Evolutionary conservation across 139 green algal genomes (phyloP).

Genomic region (Chlamydomonas incerta): DNA sequence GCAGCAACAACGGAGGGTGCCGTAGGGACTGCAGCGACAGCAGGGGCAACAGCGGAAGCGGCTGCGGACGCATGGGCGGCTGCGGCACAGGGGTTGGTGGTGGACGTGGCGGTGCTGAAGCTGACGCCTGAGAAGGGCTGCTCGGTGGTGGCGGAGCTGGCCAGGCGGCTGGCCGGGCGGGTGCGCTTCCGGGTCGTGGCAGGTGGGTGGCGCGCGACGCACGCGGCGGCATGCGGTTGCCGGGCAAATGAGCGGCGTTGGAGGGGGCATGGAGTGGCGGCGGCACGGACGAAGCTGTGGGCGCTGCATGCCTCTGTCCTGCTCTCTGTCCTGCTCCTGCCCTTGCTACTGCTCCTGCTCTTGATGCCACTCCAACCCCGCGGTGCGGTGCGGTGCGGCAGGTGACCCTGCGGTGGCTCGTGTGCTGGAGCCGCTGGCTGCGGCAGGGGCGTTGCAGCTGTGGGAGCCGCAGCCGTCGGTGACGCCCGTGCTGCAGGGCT

Average conservation of each 20-base stretch:
- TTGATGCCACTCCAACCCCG: not conserved
- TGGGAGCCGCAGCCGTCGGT: slow-evolving; percentile 45
- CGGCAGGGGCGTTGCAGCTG: not conserved
- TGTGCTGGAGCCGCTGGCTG: not conserved
- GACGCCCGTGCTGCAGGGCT: slow-evolving; percentile 25
- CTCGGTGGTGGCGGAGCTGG: slow-evolving; percentile 45
- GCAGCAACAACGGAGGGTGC: too few species aligned
- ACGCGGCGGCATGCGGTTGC: too few species aligned
- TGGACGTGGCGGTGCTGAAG: slow-evolving; percentile 40
- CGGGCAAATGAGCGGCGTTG: too few species aligned
- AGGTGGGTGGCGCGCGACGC: not conserved
- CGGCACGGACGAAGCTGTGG: too few species aligned
- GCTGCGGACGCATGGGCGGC: not conserved
- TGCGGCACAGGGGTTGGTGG: not conserved
- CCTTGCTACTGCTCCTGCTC: not conserved
- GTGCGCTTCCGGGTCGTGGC: slow-evolving; percentile 50
- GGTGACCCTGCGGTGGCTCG: not conserved
- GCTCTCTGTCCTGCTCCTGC: not conserved
- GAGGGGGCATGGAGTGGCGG: too few species aligned
- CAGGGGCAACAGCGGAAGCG: not conserved
- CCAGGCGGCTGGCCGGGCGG: slow-evolving; percentile 23
- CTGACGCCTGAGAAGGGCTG: slow-evolving; percentile 61
- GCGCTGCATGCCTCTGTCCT: too few species aligned
- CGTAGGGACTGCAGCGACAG: not conserved
- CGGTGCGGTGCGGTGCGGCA: not conserved